Percentiles rank a stretch among this genome's conserved stretches.
Conservation (phyloP, 192 early-diverging fungal genomes). For the Martensiomyces pterosporus region DNA sequence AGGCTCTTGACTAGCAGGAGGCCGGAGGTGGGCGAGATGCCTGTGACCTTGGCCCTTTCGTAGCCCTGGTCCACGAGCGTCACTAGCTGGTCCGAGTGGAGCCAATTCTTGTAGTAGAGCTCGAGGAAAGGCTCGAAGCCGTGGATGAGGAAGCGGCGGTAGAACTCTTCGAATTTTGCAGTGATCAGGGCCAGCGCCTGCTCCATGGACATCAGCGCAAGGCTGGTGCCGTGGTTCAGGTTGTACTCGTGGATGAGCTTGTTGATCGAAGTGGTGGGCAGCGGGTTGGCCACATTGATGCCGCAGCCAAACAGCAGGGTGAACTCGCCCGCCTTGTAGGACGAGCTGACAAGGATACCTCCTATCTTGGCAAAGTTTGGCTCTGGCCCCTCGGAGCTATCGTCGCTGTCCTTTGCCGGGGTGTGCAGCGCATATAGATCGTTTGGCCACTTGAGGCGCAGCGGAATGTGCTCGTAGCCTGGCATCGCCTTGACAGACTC, state of each 20-base stretch:
- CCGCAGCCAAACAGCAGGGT: conserved; percentile 83
- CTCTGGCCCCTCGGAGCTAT: conserved; percentile 21
- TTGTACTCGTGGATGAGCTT: conserved; percentile 66
- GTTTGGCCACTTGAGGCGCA: conserved; percentile 97
- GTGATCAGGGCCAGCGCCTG: conserved; percentile 52
- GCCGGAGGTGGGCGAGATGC: conserved; percentile 71
- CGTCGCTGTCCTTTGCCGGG: conserved; percentile 25
- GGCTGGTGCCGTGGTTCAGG: conserved; percentile 35
- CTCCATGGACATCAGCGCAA: conserved; percentile 41
- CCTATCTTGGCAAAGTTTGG: conserved; percentile 72
- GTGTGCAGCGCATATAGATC: conserved; percentile 79
- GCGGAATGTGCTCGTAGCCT: conserved; percentile 75
- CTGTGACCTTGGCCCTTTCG: conserved; percentile 63
- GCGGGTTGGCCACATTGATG: conserved; percentile 77
- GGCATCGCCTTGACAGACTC: conserved; percentile 63
- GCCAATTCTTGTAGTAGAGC: conserved; percentile 81
- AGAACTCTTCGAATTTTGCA: conserved; percentile 72
- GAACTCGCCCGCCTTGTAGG: conserved; percentile 67
- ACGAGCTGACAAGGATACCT: conserved; percentile 85
- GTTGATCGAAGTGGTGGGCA: conserved; percentile 85
- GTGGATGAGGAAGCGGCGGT: conserved; percentile 62
- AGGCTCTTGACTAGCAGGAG: conserved; percentile 66
- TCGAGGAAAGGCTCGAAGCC: conserved; percentile 72
- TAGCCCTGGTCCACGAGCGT: conserved; percentile 57
- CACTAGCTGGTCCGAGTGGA: conserved; percentile 75